These are phyloP conservation scores for Mycena rosella DNA, from an alignment of 768 basidiomycete species.

Conservation along the genomic window DNA sequence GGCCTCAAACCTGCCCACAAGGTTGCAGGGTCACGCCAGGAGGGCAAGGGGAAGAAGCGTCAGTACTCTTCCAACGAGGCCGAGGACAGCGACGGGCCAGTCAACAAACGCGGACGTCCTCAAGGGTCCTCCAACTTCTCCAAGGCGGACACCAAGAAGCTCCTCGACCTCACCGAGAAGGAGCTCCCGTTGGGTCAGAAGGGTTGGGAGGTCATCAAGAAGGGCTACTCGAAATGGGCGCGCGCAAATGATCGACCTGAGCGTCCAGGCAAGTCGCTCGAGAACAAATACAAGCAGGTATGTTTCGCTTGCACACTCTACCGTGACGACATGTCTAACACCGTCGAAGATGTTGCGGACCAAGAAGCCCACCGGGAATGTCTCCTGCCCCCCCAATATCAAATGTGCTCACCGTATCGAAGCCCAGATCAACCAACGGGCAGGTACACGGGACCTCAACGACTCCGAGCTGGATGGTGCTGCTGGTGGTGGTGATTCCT, in stretches of 20 bases:
- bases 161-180: background rate
- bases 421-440: background rate
- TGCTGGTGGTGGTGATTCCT: too few species aligned
- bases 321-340: background rate
- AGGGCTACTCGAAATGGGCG: background rate
- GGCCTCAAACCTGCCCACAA: background rate
- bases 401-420: background rate
- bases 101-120: background rate
- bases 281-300: background rate
- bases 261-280: background rate
- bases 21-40: background rate
- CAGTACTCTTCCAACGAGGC: background rate
- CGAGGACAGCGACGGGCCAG: background rate
- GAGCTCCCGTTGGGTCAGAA: background rate
- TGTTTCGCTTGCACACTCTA: background rate
- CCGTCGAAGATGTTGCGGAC: background rate
- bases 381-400: background rate
- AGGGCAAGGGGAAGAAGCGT: slow-evolving; percentile 1
- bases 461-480: too few species aligned
- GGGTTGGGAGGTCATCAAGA: background rate
- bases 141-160: background rate
- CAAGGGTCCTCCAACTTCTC: background rate
- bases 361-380: background rate
- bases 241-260: background rate
- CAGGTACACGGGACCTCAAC: too few species aligned